Base-by-base conservation (phyloP, 1,139 yeast genomes). In the Blastobotrys indianensis region DNA sequence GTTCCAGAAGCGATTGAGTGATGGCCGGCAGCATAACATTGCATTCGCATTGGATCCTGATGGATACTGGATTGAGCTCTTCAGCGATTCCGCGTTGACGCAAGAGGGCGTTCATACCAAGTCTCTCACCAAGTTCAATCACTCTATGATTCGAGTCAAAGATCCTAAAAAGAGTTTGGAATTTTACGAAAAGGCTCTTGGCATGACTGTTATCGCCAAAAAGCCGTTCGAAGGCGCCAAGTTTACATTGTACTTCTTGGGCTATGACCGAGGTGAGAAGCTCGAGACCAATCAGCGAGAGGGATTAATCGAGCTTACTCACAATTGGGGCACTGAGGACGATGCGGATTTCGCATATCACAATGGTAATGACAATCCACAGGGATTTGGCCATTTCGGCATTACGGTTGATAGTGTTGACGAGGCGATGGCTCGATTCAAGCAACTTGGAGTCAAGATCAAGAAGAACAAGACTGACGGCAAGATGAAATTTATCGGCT, bases 21-120 rank as follows among this genome's bases (percentile, higher is more conserved):
- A 92, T 60, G 98, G 98, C 23, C 80, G 96, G 67, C 95, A 86
- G 67, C 83, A 81, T 66, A 75, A 87, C 63, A 88, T 92, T 69
- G 97, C 97, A 0, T 92, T 92, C 67, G 95, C 82, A 2, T 76
- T 88, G 56, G 98, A 92, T 61, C 97, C 97, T 3, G 92, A 92
- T 67, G 94, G 94, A 55, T 92, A 92, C 70, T 92, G 98, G 98
- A 76, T 92, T 58, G 98, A 92, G 71, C 71, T 92, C 60, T 77
- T 90, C 56, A 81, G 80, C 59, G 81, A 88, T 58, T 71, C 63
- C 60, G 36, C 70, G 77, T 32, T 46, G 11, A 34, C 49, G 8
- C 49, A 46, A 2, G 59, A 46, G 16, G 50, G 52, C 25, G 32
- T 30, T 7, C 41, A 51, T 37, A 68, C 74, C 46, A 48, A 59